These are phyloP conservation scores for Trametes versicolor DNA, from an alignment of 1,284 basidiomycete species.

Conservation along the genomic window DNA sequence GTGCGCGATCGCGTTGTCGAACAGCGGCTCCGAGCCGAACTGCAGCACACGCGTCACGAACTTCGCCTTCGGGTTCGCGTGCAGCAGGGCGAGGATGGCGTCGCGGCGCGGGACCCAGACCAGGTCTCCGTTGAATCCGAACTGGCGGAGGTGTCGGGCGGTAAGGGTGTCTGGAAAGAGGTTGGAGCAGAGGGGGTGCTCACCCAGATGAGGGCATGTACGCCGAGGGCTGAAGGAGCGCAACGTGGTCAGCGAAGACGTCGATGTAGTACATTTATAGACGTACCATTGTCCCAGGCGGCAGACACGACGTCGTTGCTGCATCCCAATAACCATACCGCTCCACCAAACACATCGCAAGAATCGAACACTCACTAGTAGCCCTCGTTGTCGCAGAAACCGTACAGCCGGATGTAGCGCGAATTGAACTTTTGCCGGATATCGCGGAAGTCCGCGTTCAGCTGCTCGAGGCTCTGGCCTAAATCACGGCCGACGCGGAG, in stretches of 20 bases:
- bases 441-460: conserved; percentile 69
- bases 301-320: conserved; percentile 75
- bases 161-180: too few relatives aligned
- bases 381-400: conserved; percentile 68
- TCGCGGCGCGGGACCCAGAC: conserved; percentile 68
- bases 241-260: conserved; percentile 2
- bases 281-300: conserved; percentile 64
- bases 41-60: conserved; percentile 75
- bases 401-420: conserved; percentile 79
- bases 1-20: conserved; percentile 64
- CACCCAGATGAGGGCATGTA: conserved; percentile 82
- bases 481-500: too few relatives aligned
- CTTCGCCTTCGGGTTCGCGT: conserved; percentile 70
- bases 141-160: conserved; percentile 50
- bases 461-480: conserved; percentile 49
- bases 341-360: neutral
- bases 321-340: neutral
- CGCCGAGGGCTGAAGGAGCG: conserved; percentile 57
- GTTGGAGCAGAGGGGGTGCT: conserved; percentile 29
- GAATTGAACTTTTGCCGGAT: conserved; percentile 68
- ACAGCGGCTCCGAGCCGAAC: conserved; percentile 82
- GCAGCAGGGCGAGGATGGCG: conserved; percentile 62
- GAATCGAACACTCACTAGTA: conserved; percentile 61
- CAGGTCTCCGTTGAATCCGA: conserved; percentile 67
- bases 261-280: neutral